Evolutionary conservation across 2,329 filamentous ascomycete species (phyloP).

Genomic region (Penicillium sp.): DNA sequence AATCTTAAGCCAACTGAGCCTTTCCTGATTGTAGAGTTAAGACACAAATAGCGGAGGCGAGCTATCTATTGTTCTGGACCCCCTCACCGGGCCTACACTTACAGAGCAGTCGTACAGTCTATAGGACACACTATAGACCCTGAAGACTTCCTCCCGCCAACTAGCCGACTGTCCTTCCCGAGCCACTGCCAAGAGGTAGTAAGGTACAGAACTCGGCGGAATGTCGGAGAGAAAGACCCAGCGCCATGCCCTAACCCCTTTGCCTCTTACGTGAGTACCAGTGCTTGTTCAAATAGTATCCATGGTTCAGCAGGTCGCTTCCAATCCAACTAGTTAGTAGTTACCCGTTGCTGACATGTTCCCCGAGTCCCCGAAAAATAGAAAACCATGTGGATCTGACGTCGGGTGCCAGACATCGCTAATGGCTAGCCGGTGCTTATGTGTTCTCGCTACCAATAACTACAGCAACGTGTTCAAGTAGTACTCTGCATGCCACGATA

Average conservation of each 20-base stretch:
- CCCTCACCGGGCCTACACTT: too few relatives aligned
- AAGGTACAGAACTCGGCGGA: neutral
- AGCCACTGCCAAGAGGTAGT: neutral
- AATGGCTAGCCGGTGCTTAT: neutral
- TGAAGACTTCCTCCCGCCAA: neutral
- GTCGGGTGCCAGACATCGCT: conserved; percentile 14
- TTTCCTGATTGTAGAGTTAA: too few relatives aligned
- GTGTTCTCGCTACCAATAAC: neutral
- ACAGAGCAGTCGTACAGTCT: too few relatives aligned
- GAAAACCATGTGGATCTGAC: conserved; percentile 33
- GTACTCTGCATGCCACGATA: neutral
- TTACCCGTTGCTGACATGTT: neutral
- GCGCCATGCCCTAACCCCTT: conserved; percentile 4
- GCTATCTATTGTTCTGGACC: neutral
- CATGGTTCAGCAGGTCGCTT: neutral
- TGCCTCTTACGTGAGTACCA: conserved; percentile 2
- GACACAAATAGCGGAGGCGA: neutral
- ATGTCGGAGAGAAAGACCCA: neutral
- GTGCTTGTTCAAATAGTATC: neutral
- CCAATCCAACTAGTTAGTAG: conserved; percentile 5
- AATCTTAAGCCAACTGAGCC: too few relatives aligned
- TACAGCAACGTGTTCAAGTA: neutral
- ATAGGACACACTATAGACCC: too few relatives aligned
- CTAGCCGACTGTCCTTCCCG: neutral
- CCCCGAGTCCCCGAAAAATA: conserved; percentile 9